phyloP scores from a whole-genome alignment of 2,329 filamentous ascomycete species.

The Phyllachora maydis region DNA sequence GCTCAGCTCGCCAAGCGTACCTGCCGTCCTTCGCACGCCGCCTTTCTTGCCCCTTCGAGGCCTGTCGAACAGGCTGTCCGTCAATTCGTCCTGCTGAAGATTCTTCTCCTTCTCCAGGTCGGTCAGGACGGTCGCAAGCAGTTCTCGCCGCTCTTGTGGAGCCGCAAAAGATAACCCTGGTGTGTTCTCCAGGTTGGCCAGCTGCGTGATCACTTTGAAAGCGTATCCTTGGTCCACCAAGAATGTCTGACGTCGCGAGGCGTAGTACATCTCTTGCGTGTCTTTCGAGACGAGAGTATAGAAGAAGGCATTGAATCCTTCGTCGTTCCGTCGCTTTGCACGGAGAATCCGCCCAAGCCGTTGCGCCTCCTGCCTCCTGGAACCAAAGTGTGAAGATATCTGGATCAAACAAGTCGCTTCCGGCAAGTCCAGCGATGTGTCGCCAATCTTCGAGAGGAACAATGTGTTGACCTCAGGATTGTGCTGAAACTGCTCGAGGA shows the following conservation, averaged over 20 bases:
- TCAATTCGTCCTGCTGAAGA: conserved; percentile 12
- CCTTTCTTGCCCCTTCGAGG: conserved; percentile 9
- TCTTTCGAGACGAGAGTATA: conserved; percentile 96
- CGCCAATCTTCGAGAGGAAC: conserved; percentile 92
- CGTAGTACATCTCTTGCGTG: conserved; percentile 95
- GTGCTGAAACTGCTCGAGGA: conserved; percentile 88
- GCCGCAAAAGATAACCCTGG: conserved; percentile 63
- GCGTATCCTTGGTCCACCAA: conserved; percentile 95
- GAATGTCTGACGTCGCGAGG: conserved; percentile 89
- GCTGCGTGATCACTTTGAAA: conserved; percentile 94
- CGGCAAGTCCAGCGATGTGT: conserved; percentile 91
- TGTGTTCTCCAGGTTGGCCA: conserved; percentile 76
- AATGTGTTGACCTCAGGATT: conserved; percentile 80
- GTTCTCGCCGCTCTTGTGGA: conserved; percentile 59
- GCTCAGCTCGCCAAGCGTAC: conserved; percentile 65
- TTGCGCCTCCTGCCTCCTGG: conserved; percentile 88
- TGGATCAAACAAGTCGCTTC: conserved; percentile 95
- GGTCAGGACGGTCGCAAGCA: conserved; percentile 74
- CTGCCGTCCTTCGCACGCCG: conserved; percentile 60
- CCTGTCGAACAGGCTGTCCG: conserved; percentile 17
- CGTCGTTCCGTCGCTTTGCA: conserved; percentile 89
- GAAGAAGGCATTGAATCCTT: conserved; percentile 98
- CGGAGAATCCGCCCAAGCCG: conserved; percentile 80
- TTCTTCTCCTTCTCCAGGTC: conserved; percentile 40
- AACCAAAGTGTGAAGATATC: conserved; percentile 94